Evolutionary conservation across 768 basidiomycete genomes (phyloP), one percentile per base, ranked within the genome.

Genomic region (Coprinellus aureogranulatus): DNA sequence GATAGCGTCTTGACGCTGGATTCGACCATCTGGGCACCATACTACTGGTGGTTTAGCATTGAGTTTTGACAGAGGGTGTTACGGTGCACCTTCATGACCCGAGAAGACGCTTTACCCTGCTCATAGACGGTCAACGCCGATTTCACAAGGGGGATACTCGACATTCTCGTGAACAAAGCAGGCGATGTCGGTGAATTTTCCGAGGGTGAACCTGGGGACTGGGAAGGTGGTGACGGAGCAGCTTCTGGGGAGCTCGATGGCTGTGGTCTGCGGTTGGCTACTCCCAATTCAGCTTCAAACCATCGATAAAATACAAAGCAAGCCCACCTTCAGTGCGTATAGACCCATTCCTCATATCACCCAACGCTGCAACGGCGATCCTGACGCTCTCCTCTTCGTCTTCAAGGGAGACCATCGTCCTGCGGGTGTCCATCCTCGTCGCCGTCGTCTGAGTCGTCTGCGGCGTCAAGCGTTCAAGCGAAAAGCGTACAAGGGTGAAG

Each of bases 21-120:
- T 70, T 93, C 92, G 73, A 93, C 82, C 81, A 93, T 88, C 70
- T 89, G 88, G 18, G 89, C 91, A 49, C 92, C 90, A 66, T 92
- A 92, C 91, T 93, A 18, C 25, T 14, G 42, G 70, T 69, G 60
- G 54, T 27, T 51, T 41, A 54, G 28, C 54, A 54, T 50, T n/a
- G 18, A 44, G 20, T 31, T 26, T 53, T 49, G 20, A 31, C 18
- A 49, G 54, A 58, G 27, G 37, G 30, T 44, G 30, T 16, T 26
- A 5, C n/a, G 53, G 67, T 77, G 53, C 59, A 91, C 92, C 79
- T 94, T 92, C 61, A 94, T 90, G 45, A 94, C 89, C 34, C 89
- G 77, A 10, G 90, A 92, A 61, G 83, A 85, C 6, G 88, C 89
- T 70, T 94, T 94, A 44, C 87, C 86, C 20, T 90, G 85, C 67